phyloP scores from a whole-genome alignment of 2,329 filamentous ascomycete genomes.

The Chaetoscypha palmicola region DNA sequence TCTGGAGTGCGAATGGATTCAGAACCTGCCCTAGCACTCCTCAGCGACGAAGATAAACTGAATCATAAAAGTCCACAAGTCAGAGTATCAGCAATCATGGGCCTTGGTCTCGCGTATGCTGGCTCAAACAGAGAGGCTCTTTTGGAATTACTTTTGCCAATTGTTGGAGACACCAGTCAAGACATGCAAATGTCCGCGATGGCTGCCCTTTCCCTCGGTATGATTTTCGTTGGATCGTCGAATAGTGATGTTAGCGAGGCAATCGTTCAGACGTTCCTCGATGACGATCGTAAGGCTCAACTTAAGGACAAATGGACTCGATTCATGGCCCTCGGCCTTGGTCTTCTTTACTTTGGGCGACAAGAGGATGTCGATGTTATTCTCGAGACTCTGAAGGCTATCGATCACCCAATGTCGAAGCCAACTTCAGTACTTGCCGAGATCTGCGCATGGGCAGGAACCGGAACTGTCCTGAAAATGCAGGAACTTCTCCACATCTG shows the following conservation, averaged over 20 bases:
- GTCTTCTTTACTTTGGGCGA: slow-evolving; percentile 88
- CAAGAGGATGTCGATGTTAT: slow-evolving; percentile 99
- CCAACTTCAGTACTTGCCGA: slow-evolving; percentile 91
- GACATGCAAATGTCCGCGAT: slow-evolving; percentile 97
- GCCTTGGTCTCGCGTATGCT: slow-evolving; percentile 87
- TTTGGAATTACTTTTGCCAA: slow-evolving; percentile 76
- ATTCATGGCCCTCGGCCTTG: slow-evolving; percentile 90
- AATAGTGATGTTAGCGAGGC: slow-evolving; percentile 87
- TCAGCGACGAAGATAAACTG: slow-evolving; percentile 74
- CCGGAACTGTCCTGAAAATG: slow-evolving; percentile 92
- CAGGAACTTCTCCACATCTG: slow-evolving; percentile 97
- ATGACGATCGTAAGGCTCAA: slow-evolving; percentile 84
- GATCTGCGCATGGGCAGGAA: slow-evolving; percentile 97
- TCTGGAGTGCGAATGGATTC: slow-evolving; percentile 84
- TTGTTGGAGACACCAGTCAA: slow-evolving; percentile 74
- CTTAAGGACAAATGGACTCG: slow-evolving; percentile 98
- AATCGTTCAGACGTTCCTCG: slow-evolving; percentile 85
- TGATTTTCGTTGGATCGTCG: slow-evolving; percentile 89
- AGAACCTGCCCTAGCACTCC: slow-evolving; percentile 80
- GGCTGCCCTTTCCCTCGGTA: slow-evolving; percentile 82
- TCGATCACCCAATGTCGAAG: slow-evolving; percentile 94
- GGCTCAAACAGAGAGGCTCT: slow-evolving; percentile 88
- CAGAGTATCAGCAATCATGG: slow-evolving; percentile 85
- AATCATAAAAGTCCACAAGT: slow-evolving; percentile 71
- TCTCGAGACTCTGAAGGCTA: slow-evolving; percentile 90